Conservation (phyloP, 2,329 filamentous ascomycete genomes). For the Fusarium incarnatum region DNA sequence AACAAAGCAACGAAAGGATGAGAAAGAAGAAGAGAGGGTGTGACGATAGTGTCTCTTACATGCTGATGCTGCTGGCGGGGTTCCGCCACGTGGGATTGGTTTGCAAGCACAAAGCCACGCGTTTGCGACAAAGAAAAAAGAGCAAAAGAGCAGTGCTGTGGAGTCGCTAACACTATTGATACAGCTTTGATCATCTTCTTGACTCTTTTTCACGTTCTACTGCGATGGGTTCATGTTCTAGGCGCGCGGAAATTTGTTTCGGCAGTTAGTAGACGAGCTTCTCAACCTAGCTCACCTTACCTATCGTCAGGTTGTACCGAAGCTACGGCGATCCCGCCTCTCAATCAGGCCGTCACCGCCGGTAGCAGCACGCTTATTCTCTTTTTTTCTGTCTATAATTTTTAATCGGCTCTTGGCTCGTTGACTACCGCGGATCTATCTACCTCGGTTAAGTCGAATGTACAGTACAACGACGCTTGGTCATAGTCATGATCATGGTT, state of each 20-base stretch:
- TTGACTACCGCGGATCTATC: not conserved
- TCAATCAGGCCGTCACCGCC: constrained; percentile 3
- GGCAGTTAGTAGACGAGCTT: constrained; percentile 23
- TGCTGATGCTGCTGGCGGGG: constrained; percentile 32
- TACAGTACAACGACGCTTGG: constrained; percentile 14
- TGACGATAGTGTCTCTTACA: constrained; percentile 13
- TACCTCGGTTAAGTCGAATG: not conserved
- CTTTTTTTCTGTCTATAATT: not conserved
- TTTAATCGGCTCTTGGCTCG: not conserved
- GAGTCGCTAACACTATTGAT: constrained; percentile 28
- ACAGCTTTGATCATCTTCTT: not conserved
- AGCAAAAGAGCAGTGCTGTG: constrained; percentile 36
- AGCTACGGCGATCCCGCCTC: constrained; percentile 2
- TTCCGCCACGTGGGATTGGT: constrained; percentile 47
- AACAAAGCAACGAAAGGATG: not conserved
- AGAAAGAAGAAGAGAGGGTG: constrained; percentile 19
- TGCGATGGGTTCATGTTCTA: constrained; percentile 25
- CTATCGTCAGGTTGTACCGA: not conserved
- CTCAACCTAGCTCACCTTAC: constrained; percentile 1
- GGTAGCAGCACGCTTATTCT: not conserved
- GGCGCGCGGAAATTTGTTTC: constrained; percentile 22
- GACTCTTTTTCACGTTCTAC: not conserved
- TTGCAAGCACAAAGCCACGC: constrained; percentile 42
- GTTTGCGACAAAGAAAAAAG: constrained; percentile 41
- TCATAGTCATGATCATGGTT: not conserved